Percentiles rank a stretch among this genome's conserved stretches.
phyloP scores from a whole-genome alignment of 2,329 filamentous ascomycete genomes.

The Pseudonectria foliicola region DNA sequence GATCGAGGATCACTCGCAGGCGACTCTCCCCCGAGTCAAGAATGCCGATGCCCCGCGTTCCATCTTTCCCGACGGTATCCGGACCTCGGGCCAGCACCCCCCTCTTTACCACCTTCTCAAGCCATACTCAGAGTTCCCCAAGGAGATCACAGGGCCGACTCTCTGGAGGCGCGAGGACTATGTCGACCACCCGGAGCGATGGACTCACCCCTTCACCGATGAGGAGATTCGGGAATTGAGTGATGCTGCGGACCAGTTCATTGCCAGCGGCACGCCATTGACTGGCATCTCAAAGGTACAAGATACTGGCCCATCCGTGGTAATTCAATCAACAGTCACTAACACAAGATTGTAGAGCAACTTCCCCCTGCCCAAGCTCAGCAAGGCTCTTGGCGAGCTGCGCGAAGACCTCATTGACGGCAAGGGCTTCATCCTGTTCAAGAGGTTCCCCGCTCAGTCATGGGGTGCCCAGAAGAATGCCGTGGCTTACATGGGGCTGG shows the following conservation, averaged over 20 bases:
- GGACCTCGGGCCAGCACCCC: conserved; percentile 62
- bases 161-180: conserved; percentile 68
- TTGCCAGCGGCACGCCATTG: conserved; percentile 56
- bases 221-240: conserved; percentile 63
- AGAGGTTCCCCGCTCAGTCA: conserved; percentile 66
- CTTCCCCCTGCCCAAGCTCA: conserved; percentile 37
- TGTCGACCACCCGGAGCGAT: conserved; percentile 55
- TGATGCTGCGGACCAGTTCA: conserved; percentile 60
- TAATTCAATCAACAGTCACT: too few species aligned
- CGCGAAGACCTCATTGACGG: conserved; percentile 56
- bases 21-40: conserved; percentile 15
- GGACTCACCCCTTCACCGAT: conserved; percentile 64
- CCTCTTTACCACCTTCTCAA: conserved; percentile 58
- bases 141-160: conserved; percentile 62
- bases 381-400: conserved; percentile 27
- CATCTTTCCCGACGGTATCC: conserved; percentile 40
- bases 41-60: conserved; percentile 19
- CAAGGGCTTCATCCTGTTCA: conserved; percentile 87
- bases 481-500: conserved; percentile 84
- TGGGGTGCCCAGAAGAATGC: conserved; percentile 79
- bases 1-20: conserved; percentile 11
- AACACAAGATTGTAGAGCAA: conserved; percentile 24
- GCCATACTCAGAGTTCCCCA: conserved; percentile 64
- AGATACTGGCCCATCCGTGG: neutral
- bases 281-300: conserved; percentile 54